Conservation (phyloP, 2,329 filamentous ascomycete species). For the Nannizzia gypsea region DNA sequence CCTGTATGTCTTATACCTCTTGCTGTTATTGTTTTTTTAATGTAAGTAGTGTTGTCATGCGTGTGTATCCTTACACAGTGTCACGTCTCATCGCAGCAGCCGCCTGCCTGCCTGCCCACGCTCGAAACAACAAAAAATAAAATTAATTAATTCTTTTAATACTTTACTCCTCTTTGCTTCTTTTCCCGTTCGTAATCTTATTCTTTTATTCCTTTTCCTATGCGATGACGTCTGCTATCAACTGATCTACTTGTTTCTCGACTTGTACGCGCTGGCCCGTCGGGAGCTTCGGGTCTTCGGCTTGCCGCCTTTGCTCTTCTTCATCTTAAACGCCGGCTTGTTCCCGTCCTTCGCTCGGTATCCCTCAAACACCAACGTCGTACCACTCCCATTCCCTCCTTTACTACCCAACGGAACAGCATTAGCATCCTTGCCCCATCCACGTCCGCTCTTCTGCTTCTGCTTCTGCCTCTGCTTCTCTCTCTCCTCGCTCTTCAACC, state of each 20-base stretch:
- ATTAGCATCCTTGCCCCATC: neutral
- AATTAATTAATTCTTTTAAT: no score
- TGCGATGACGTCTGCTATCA: no score
- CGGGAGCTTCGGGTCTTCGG: slow-evolving; percentile 31
- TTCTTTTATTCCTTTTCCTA: no score
- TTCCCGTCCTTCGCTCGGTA: slow-evolving; percentile 29
- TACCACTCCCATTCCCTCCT: slow-evolving; percentile 6
- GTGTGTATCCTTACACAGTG: neutral
- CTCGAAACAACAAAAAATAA: neutral
- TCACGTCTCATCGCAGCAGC: neutral
- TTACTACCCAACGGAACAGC: neutral
- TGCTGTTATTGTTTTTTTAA: neutral
- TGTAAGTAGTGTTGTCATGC: neutral
- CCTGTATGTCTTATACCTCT: neutral
- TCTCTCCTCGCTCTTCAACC: slow-evolving; percentile 10
- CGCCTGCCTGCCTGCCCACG: no score
- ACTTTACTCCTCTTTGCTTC: neutral
- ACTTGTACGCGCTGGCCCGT: slow-evolving; percentile 34
- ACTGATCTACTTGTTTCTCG: no score
- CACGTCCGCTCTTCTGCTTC: neutral
- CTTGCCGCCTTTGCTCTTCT: slow-evolving; percentile 27
- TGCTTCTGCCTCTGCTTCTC: neutral
- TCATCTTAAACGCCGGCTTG: slow-evolving; percentile 24
- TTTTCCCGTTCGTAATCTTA: no score
- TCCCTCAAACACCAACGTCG: slow-evolving; percentile 34